Conservation (phyloP, 768 basidiomycete species). For the Mycena polygramma region DNA sequence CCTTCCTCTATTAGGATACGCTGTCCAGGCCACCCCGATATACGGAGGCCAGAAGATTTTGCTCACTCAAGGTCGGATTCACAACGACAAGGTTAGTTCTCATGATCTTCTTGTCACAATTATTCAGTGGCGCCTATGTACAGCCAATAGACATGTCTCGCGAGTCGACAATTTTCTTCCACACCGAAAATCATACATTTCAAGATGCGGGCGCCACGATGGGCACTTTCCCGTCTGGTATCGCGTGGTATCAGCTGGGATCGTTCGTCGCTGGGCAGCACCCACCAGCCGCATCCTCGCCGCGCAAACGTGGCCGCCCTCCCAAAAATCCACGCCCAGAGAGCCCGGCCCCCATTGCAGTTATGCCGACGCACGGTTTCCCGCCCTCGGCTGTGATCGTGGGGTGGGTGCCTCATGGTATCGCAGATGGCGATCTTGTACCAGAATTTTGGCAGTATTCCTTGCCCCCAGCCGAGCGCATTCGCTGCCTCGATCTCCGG, state of each 20-base stretch:
- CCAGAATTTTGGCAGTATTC: slow-evolving; percentile 44
- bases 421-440: slow-evolving; percentile 1
- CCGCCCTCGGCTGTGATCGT: slow-evolving; percentile 39
- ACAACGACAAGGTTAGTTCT: not conserved
- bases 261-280: not conserved
- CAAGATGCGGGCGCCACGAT: slow-evolving; percentile 27
- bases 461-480: slow-evolving; percentile 39
- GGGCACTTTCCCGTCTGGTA: slow-evolving; percentile 39
- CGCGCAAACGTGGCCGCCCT: slow-evolving; percentile 3
- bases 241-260: slow-evolving; percentile 39
- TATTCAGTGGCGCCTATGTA: not conserved
- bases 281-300: not conserved
- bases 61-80: slow-evolving; percentile 33
- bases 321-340: slow-evolving; percentile 13
- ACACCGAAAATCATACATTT: slow-evolving; percentile 40
- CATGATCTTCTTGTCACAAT: not conserved
- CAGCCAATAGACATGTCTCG: slow-evolving; percentile 30
- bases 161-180: slow-evolving; percentile 38
- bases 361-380: not conserved
- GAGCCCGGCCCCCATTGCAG: not conserved
- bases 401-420: slow-evolving; percentile 35
- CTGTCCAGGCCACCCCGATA: slow-evolving; percentile 37
- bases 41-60: slow-evolving; percentile 45
- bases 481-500: slow-evolving; percentile 39
- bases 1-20: slow-evolving; percentile 27